A percentile compares a stretch with the other conserved stretches of the same genome.
These are phyloP conservation scores for Tetracentron sinense DNA, from an alignment of 164 flowering plant species.

Conservation along the genomic window DNA sequence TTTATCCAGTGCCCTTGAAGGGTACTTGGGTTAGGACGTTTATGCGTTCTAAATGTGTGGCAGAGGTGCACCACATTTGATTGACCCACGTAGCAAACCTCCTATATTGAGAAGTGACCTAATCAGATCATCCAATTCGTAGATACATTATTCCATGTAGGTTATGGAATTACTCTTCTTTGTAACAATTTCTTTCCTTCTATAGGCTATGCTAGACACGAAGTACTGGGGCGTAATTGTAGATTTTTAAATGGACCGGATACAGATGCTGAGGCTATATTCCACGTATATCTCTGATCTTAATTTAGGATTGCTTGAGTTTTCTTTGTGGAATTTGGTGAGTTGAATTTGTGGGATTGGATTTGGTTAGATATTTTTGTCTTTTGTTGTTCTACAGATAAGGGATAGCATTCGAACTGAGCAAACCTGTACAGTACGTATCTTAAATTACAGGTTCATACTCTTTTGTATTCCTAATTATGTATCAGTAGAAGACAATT, in stretches of 20 bases:
- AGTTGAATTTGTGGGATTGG: not conserved
- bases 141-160: not conserved
- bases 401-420: slow-evolving; percentile 49
- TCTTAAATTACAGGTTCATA: slow-evolving; percentile 83
- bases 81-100: not conserved
- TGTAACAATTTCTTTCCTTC: not conserved
- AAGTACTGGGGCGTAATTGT: slow-evolving; percentile 76
- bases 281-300: slow-evolving; percentile 35
- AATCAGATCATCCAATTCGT: not conserved
- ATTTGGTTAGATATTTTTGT: not conserved
- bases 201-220: slow-evolving; percentile 73
- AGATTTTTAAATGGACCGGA: slow-evolving; percentile 66
- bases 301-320: not conserved
- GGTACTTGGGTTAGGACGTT: not conserved
- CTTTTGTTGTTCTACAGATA: slow-evolving; percentile 40
- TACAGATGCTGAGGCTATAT: slow-evolving; percentile 52
- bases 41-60: too few relatives aligned
- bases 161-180: not conserved
- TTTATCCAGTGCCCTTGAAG: too few relatives aligned
- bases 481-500: not conserved
- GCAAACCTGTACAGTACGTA: slow-evolving; percentile 75
- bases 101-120: not conserved
- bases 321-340: not conserved
- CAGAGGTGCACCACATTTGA: not conserved
- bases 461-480: slow-evolving; percentile 13